phyloP scores from a whole-genome alignment of 2,329 filamentous ascomycete species.

The Huntiella abstrusa region DNA sequence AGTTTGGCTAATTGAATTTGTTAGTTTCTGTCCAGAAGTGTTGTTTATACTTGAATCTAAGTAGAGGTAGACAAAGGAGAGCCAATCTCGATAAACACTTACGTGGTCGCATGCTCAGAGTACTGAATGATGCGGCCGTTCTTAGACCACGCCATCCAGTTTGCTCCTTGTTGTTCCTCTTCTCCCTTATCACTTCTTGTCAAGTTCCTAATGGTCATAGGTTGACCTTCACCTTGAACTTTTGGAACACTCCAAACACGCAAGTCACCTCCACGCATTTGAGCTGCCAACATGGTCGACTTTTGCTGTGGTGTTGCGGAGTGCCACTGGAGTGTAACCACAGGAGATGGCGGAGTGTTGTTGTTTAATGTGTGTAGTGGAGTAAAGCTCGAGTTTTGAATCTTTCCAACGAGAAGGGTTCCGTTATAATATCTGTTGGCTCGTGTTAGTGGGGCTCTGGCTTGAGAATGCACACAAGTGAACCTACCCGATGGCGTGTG shows the following conservation, averaged over 20 bases:
- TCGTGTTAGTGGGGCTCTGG: slow-evolving; percentile 11
- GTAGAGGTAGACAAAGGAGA: too few species aligned
- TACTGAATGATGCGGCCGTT: slow-evolving; percentile 91
- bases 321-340: slow-evolving; percentile 82
- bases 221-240: slow-evolving; percentile 45
- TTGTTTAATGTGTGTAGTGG: slow-evolving; percentile 79
- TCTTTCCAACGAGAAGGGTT: slow-evolving; percentile 70
- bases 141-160: slow-evolving; percentile 98
- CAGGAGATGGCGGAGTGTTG: slow-evolving; percentile 64
- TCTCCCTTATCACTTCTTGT: slow-evolving; percentile 45
- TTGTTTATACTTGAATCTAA: too few species aligned
- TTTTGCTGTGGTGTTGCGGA: slow-evolving; percentile 90
- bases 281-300: slow-evolving; percentile 91
- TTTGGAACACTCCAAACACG: slow-evolving; percentile 95
- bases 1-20: too few species aligned
- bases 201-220: slow-evolving; percentile 75
- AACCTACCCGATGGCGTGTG: slow-evolving; percentile 78
- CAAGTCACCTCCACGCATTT: slow-evolving; percentile 79
- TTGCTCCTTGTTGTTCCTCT: slow-evolving; percentile 46
- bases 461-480: background rate
- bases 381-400: slow-evolving; percentile 64
- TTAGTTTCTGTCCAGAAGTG: too few species aligned
- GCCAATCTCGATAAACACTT: slow-evolving; percentile 23
- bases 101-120: slow-evolving; percentile 48
- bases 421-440: slow-evolving; percentile 70